Evolutionary conservation across 768 basidiomycete species (phyloP).

Genomic region (Podaxis sp.): DNA sequence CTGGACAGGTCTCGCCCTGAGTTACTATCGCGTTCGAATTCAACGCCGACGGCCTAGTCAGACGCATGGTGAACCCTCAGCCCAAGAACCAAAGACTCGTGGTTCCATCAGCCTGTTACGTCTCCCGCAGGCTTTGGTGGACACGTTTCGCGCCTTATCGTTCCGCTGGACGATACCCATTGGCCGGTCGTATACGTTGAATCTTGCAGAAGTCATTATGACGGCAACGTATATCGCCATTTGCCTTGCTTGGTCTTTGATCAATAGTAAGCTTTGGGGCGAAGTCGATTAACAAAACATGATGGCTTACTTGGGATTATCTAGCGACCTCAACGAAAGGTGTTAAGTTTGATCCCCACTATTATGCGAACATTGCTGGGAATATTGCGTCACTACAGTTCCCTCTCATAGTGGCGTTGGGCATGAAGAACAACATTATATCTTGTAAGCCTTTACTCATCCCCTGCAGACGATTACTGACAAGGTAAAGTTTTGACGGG

Average conservation of each 20-base stretch:
- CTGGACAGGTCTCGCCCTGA: constrained; percentile 21
- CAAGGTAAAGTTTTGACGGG: constrained; percentile 46
- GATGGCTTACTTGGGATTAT: not conserved
- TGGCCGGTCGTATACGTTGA: constrained; percentile 35
- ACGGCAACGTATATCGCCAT: constrained; percentile 35
- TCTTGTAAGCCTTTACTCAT: constrained; percentile 26
- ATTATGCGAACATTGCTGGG: constrained; percentile 42
- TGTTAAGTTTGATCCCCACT: constrained; percentile 33
- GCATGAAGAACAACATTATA: constrained; percentile 58
- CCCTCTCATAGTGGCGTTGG: constrained; percentile 56
- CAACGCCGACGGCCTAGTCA: not conserved
- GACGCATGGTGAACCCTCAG: not conserved
- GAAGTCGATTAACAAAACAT: not conserved
- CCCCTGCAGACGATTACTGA: not conserved
- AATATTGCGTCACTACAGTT: constrained; percentile 48
- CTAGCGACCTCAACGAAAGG: constrained; percentile 34
- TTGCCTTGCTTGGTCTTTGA: constrained; percentile 37
- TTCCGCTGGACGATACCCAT: constrained; percentile 40
- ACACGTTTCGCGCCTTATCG: constrained; percentile 33
- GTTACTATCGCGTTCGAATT: constrained; percentile 7
- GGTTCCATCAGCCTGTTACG: constrained; percentile 19
- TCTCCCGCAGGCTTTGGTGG: constrained; percentile 32
- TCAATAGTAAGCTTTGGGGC: constrained; percentile 32
- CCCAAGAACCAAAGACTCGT: constrained; percentile 12
- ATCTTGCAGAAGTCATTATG: constrained; percentile 39